Evolutionary conservation across 768 basidiomycete species (phyloP).

Genomic region (Lyophyllum shimeji): DNA sequence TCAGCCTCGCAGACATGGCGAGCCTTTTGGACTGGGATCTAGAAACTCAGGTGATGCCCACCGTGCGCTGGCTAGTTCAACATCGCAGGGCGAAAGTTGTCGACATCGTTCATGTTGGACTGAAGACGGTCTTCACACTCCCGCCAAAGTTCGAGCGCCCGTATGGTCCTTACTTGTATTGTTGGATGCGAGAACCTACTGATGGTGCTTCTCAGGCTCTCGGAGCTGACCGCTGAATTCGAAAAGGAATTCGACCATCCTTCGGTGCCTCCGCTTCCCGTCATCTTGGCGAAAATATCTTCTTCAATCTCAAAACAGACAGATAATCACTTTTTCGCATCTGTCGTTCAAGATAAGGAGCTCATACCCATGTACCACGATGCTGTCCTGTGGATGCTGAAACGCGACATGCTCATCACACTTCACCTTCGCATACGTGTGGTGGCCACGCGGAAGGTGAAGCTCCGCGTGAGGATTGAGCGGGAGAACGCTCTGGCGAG

Average conservation of each 20-base stretch:
- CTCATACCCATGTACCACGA: constrained; percentile 71
- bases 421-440: constrained; percentile 86
- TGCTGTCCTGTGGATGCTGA: constrained; percentile 89
- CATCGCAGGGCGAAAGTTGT: constrained; percentile 89
- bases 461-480: constrained; percentile 58
- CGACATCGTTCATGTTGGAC: constrained; percentile 73
- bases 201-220: constrained; percentile 36
- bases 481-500: constrained; percentile 37
- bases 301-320: constrained; percentile 60
- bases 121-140: constrained; percentile 83
- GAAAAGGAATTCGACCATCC: constrained; percentile 55
- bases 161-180: constrained; percentile 38
- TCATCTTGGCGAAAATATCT: constrained; percentile 75
- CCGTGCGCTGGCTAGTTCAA: constrained; percentile 91
- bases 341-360: constrained; percentile 71
- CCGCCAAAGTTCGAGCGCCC: constrained; percentile 60
- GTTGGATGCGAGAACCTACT: constrained; percentile 4
- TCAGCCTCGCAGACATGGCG: constrained; percentile 77
- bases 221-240: constrained; percentile 60
- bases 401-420: constrained; percentile 80
- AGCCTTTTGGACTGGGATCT: constrained; percentile 81
- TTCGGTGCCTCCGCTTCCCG: constrained; percentile 67
- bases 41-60: constrained; percentile 79
- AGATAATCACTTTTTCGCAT: constrained; percentile 77
- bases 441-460: constrained; percentile 75